Percentiles rank a stretch among this genome's conserved stretches.
These are phyloP conservation scores for Phytophthora cryptogea DNA, from an alignment of 352 stramenopile genomes.

Conservation along the genomic window DNA sequence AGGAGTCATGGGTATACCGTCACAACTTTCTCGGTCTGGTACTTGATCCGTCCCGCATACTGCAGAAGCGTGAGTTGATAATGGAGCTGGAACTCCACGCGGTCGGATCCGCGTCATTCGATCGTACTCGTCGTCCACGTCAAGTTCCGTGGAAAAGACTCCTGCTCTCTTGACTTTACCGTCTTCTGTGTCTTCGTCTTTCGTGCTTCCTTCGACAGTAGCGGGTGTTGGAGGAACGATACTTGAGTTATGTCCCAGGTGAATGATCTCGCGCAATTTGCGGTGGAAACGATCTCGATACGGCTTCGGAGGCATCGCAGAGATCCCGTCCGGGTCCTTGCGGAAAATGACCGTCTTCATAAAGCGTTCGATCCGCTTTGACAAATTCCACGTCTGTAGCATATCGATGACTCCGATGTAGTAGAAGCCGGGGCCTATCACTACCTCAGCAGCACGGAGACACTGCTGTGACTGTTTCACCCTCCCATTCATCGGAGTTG, in stretches of 20 bases:
- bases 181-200: not conserved
- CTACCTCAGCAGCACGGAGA: constrained; percentile 71
- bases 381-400: constrained; percentile 77
- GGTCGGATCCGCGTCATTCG: constrained; percentile 34
- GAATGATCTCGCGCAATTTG: constrained; percentile 78
- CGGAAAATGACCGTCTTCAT: constrained; percentile 67
- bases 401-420: constrained; percentile 91
- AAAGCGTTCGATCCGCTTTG: constrained; percentile 78
- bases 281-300: constrained; percentile 75
- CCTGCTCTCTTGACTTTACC: constrained; percentile 5
- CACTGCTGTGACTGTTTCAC: constrained; percentile 69
- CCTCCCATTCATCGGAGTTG: constrained; percentile 1
- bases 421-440: constrained; percentile 84
- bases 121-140: constrained; percentile 23
- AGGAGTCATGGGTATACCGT: constrained; percentile 23
- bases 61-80: not conserved
- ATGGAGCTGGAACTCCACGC: constrained; percentile 22
- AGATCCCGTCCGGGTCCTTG: constrained; percentile 78
- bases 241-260: constrained; percentile 57
- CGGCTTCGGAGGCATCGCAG: constrained; percentile 65
- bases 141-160: constrained; percentile 9
- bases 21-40: constrained; percentile 4
- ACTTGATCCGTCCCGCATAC: not conserved
- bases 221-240: constrained; percentile 22
- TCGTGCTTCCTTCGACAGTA: constrained; percentile 6